Evolutionary conservation across 208 protist species (phyloP), one percentile per base, ranked within the genome.

Genomic region (Leishmania guyanensis): DNA sequence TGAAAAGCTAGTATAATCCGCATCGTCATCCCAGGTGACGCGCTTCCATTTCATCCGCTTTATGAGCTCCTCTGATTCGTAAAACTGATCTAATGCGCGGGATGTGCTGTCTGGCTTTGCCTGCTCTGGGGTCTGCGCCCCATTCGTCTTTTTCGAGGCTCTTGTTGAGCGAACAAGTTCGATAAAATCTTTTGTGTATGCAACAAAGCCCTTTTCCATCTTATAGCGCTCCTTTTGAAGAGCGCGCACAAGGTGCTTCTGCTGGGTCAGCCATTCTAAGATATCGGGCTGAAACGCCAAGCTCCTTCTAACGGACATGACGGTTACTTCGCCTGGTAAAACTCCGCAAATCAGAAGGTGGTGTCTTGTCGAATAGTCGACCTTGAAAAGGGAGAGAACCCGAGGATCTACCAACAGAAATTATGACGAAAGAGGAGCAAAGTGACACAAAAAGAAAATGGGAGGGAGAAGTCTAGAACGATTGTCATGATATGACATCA

Each of bases 41-140:
- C 93, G 84, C 79, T 98, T 98, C 93, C 94, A 98, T 80, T 98
- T 98, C 90, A 98, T 97, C 16, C 83, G 75, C 81, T 98, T 98
- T 20, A 91, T 87, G 4, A 98, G 80, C 56, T 98, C 94, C 77
- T 98, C 88, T 8, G 94, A 97, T 77, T 98, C 92, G 83, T 98
- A 97, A 77, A 91, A 98, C 71, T 97, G 93, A 39, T 86, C 91
- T 85, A 97, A 89, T 0, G 89, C 81, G 22, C 82, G 79, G n/a
- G 79, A 75, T 36, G 83, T 78, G 43, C 81, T 84, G 43, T n/a
- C 39, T 3, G n/a, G 33, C 33, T 29, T 66, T 5, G 65, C n/a
- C 0, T 50, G 54, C 50, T 66, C 46, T 54, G 58, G n/a, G 51
- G 39, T 29, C 66, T 86, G 76, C 75, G 65, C 29, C 10, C 20